Percentiles rank a stretch among this genome's conserved stretches.
Conservation (phyloP, 2,329 filamentous ascomycete species). For the Lasiodiplodia gonubiensis region DNA sequence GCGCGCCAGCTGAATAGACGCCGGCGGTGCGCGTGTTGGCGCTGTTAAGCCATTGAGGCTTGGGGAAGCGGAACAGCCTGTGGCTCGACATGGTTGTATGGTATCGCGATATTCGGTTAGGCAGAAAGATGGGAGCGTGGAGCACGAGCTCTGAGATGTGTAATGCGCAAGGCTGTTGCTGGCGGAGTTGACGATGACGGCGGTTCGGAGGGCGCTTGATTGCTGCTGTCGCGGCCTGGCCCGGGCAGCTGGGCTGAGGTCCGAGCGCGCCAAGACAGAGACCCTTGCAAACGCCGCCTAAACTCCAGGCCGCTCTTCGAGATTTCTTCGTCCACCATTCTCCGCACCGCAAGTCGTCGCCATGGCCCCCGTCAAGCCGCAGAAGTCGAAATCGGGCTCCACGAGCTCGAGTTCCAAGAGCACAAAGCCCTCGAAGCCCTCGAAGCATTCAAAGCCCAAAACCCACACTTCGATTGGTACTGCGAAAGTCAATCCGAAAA, state of each 20-base stretch:
- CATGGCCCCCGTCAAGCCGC: constrained; percentile 30
- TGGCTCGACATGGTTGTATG: constrained; percentile 52
- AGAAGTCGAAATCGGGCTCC: constrained; percentile 33
- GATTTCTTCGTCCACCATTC: constrained; percentile 7
- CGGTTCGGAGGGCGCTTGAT: constrained; percentile 19
- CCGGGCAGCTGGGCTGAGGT: not conserved
- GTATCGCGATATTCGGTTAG: not conserved
- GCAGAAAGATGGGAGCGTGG: not conserved
- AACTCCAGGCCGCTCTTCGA: constrained; percentile 1
- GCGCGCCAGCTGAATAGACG: constrained; percentile 69
- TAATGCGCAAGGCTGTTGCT: not conserved
- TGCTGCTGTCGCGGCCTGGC: constrained; percentile 24
- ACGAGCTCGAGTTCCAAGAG: constrained; percentile 36
- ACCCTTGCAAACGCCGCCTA: constrained; percentile 18
- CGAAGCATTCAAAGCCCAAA: constrained; percentile 37
- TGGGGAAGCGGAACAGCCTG: constrained; percentile 70
- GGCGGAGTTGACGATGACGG: constrained; percentile 23
- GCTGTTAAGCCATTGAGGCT: constrained; percentile 71
- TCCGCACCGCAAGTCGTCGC: constrained; percentile 10
- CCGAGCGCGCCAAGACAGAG: constrained; percentile 7
- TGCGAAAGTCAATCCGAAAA: constrained; percentile 56
- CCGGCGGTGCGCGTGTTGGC: constrained; percentile 67
- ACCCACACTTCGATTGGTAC: constrained; percentile 42
- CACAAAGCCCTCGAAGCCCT: constrained; percentile 33
- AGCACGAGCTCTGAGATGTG: not conserved